Percentiles rank a stretch among this genome's conserved stretches.
These are phyloP conservation scores for Sphaerulina musiva DNA, from an alignment of 2,329 filamentous ascomycete genomes.

Conservation along the genomic window DNA sequence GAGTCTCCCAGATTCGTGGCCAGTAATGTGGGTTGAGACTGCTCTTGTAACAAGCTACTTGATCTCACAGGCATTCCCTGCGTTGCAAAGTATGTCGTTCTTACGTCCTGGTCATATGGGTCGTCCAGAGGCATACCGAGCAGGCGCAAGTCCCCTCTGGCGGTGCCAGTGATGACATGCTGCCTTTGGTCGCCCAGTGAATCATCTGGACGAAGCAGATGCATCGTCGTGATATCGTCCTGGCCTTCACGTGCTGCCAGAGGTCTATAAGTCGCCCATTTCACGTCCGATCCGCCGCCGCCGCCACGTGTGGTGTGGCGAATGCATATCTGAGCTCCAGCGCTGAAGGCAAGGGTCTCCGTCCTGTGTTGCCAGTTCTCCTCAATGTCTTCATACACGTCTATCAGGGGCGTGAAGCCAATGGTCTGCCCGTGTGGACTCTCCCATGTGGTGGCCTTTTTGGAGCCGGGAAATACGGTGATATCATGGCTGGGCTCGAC, in stretches of 20 bases:
- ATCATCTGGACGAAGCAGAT: constrained; percentile 42
- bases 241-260: constrained; percentile 45
- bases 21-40: constrained; percentile 36
- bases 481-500: constrained; percentile 40
- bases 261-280: constrained; percentile 50
- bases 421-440: constrained; percentile 47
- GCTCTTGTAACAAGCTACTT: constrained; percentile 29
- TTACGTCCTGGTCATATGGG: constrained; percentile 18
- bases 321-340: constrained; percentile 51
- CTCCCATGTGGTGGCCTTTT: constrained; percentile 35
- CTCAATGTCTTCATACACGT: constrained; percentile 28
- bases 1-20: constrained; percentile 47
- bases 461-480: constrained; percentile 28
- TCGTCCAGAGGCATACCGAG: constrained; percentile 25
- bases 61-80: constrained; percentile 42
- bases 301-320: constrained; percentile 38
- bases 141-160: constrained; percentile 47
- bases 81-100: constrained; percentile 41
- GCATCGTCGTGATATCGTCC: constrained; percentile 55
- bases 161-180: constrained; percentile 50
- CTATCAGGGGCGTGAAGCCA: constrained; percentile 49
- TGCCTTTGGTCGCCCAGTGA: constrained; percentile 34
- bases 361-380: constrained; percentile 44
- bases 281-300: constrained; percentile 21
- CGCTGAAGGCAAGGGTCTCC: constrained; percentile 56